Percentiles rank a stretch among this genome's conserved stretches.
Evolutionary conservation across 768 basidiomycete genomes (phyloP).

Genomic region (Suillus ampliporus): DNA sequence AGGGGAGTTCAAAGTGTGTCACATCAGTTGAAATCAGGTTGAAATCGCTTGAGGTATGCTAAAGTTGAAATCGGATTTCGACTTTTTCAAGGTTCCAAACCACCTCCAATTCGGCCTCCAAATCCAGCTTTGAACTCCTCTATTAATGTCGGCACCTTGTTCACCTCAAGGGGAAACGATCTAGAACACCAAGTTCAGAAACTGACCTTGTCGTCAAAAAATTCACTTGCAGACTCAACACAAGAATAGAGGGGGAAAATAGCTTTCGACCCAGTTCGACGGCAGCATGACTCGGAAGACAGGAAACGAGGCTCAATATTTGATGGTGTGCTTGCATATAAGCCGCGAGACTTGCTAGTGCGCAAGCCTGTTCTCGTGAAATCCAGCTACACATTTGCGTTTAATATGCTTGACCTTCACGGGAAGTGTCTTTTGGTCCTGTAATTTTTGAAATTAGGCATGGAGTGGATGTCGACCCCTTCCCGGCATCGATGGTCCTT

Average conservation of each 20-base stretch:
- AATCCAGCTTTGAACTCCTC: no score
- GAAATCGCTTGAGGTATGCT: no score
- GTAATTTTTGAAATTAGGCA: no score
- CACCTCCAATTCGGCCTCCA: no score
- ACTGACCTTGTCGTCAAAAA: conserved; percentile 81
- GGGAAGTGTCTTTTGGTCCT: conserved; percentile 39
- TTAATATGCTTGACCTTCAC: conserved; percentile 64
- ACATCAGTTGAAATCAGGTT: no score
- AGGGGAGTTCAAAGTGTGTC: no score
- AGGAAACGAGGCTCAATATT: conserved; percentile 34
- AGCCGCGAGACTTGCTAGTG: conserved; percentile 59
- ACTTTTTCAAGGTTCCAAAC: no score
- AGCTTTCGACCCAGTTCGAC: conserved; percentile 65
- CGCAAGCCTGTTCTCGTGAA: conserved; percentile 52
- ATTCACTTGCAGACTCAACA: conserved; percentile 73
- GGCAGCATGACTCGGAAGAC: conserved; percentile 50
- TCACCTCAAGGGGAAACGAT: neutral
- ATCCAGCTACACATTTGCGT: conserved; percentile 58
- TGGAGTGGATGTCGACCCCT: no score
- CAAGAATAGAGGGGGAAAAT: conserved; percentile 84
- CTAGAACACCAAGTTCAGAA: neutral
- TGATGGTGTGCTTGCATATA: neutral
- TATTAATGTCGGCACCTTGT: no score
- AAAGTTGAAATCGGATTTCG: no score
- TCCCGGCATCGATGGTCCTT: no score